Conservation (phyloP, 805 yeast genomes). For the Hanseniaspora thailandica region DNA sequence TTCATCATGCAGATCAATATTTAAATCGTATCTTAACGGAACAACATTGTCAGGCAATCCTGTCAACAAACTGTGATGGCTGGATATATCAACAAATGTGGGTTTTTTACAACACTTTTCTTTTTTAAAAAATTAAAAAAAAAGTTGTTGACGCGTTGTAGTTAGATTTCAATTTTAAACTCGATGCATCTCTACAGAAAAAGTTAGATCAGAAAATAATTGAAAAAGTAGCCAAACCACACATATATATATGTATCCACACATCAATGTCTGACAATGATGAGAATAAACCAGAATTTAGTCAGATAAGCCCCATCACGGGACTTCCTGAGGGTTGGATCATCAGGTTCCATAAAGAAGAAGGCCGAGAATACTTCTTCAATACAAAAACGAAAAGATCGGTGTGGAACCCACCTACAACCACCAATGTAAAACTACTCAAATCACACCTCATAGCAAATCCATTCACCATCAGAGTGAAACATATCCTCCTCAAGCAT, state of each 20-base stretch:
- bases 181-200: too few species aligned
- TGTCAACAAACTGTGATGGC: too few species aligned
- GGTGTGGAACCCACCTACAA: slow-evolving; percentile 84
- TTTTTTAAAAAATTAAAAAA: too few species aligned
- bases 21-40: not conserved
- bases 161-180: too few species aligned
- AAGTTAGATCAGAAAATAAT: too few species aligned
- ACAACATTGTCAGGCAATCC: not conserved
- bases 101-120: too few species aligned
- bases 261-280: not conserved
- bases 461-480: slow-evolving; percentile 63
- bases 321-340: slow-evolving; percentile 87
- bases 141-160: too few species aligned
- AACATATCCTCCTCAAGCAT: slow-evolving; percentile 78
- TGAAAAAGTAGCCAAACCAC: too few species aligned
- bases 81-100: too few species aligned
- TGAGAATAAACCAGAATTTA: not conserved
- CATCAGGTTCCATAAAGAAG: slow-evolving; percentile 63
- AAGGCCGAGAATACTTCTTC: slow-evolving; percentile 73
- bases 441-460: slow-evolving; percentile 43
- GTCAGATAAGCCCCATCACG: slow-evolving; percentile 27
- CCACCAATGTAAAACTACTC: slow-evolving; percentile 54
- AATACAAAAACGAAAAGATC: slow-evolving; percentile 61
- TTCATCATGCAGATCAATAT: not conserved
- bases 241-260: too few species aligned